Base-by-base conservation (phyloP, 1,284 basidiomycete genomes). In the Fomitopsis betulina region DNA sequence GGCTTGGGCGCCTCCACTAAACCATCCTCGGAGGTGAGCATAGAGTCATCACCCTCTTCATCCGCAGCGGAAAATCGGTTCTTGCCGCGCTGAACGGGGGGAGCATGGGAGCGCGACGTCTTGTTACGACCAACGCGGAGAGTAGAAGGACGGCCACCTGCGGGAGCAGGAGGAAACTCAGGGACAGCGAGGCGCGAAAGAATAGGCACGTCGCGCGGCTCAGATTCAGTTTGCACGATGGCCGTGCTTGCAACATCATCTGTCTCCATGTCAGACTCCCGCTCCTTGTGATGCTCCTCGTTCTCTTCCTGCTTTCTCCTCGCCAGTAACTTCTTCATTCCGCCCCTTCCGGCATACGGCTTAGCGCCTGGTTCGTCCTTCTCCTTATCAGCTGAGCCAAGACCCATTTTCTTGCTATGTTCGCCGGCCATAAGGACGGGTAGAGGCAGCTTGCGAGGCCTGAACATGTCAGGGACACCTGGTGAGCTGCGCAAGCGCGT, bases 341-440 rank as follows among this genome's bases (percentile, higher is more conserved):
- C 86, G 51, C 87, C 86, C 61, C 82, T 80, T 5, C 87, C 87
- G 1, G 87, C 84, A 64, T 91, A 91, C 4, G 88, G 88, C 65
- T 91, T 75, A 57, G 30, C 63, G 52, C 64, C 74, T 2, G 62
- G 72, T n/a, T 68, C 73, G 37, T 67, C 67, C 70, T 43, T 70
- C 71, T 64, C 68, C 55, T 61, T 69, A 56, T 70, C 68, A n/a
- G 67, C 64, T 47, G 67, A 72, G 21, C 75, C 76, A 13, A 76
- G 69, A 33, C 74, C 71, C 30, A 71, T 71, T 59, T 71, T 72
- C 19, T 65, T 65, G 38, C 70, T 70, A 19, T 69, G 64, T 54
- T 72, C 71, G 19, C 67, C 68, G 25, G 58, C 77, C 83, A 89
- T 87, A 37, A 86, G 75, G 13, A 86, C 75, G 21, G 87, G 76